A percentile compares a stretch with the other conserved stretches of the same genome.
Conservation (phyloP, 2,329 filamentous ascomycete species). For the Trichoderma sp. region DNA sequence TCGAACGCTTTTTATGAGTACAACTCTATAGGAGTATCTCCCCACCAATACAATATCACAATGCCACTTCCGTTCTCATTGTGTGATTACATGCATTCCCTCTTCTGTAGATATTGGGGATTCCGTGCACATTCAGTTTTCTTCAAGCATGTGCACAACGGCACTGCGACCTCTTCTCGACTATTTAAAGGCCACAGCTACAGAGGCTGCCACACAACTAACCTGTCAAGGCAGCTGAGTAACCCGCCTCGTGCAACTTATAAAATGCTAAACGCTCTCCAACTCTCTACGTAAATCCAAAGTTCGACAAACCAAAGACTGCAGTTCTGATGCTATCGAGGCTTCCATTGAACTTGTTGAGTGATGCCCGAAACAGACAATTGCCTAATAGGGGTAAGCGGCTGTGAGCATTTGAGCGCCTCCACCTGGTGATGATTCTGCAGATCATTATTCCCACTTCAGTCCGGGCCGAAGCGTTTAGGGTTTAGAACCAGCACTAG, state of each 20-base stretch:
- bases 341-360: neutral
- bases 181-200: neutral
- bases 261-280: neutral
- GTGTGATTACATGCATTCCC: neutral
- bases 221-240: neutral
- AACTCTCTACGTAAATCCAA: neutral
- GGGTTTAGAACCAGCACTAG: neutral
- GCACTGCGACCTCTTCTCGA: neutral
- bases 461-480: neutral
- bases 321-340: neutral
- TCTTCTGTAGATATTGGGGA: neutral
- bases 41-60: neutral
- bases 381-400: neutral
- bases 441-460: neutral
- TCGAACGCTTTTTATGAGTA: neutral
- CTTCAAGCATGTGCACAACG: neutral
- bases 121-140: neutral
- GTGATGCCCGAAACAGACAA: neutral
- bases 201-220: neutral
- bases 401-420: neutral
- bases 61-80: neutral
- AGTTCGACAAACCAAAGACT: neutral
- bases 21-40: rapidly evolving
- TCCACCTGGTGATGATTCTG: neutral
- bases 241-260: neutral